Evolutionary conservation across 2,329 filamentous ascomycete genomes (phyloP).

Genomic region (Metarhizium sp.): DNA sequence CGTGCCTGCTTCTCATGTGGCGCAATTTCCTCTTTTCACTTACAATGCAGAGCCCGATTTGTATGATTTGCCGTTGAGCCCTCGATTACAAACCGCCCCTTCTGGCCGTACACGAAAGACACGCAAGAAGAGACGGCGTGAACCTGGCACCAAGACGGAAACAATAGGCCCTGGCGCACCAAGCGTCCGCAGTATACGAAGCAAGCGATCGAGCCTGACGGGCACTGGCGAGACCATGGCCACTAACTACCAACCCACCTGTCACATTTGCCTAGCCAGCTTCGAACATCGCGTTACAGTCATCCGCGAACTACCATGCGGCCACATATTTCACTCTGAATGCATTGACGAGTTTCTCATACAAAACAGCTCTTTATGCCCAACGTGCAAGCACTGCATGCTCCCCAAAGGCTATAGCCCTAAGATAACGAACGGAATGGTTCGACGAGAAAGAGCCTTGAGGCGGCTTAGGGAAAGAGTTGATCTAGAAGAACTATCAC

Average conservation of each 20-base stretch:
- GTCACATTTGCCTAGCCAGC: conserved; percentile 82
- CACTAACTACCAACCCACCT: conserved; percentile 66
- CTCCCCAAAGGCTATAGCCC: conserved; percentile 60
- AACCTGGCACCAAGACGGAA: conserved; percentile 19
- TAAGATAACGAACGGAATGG: conserved; percentile 75
- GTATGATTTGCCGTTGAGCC: conserved; percentile 23
- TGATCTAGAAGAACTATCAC: conserved; percentile 28
- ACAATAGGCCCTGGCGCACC: conserved; percentile 9
- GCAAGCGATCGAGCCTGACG: conserved; percentile 27
- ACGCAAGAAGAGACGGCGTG: conserved; percentile 20
- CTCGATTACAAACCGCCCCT: conserved; percentile 16
- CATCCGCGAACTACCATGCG: conserved; percentile 79
- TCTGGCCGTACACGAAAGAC: conserved; percentile 17
- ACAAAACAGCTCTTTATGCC: conserved; percentile 76
- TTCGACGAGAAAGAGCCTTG: conserved; percentile 66
- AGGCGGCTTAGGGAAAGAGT: conserved; percentile 48
- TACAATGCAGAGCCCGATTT: conserved; percentile 53
- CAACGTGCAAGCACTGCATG: conserved; percentile 79
- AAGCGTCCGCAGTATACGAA: conserved; percentile 21
- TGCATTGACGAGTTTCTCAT: conserved; percentile 83
- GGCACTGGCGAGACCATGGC: conserved; percentile 28
- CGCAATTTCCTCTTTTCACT: conserved; percentile 67
- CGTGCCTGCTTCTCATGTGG: conserved; percentile 62
- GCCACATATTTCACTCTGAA: conserved; percentile 86
- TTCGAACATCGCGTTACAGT: conserved; percentile 61